A percentile compares a stretch with the other conserved stretches of the same genome.
phyloP scores from a whole-genome alignment of 108 stramenopile genomes.

The Nannochloropsis granulata region DNA sequence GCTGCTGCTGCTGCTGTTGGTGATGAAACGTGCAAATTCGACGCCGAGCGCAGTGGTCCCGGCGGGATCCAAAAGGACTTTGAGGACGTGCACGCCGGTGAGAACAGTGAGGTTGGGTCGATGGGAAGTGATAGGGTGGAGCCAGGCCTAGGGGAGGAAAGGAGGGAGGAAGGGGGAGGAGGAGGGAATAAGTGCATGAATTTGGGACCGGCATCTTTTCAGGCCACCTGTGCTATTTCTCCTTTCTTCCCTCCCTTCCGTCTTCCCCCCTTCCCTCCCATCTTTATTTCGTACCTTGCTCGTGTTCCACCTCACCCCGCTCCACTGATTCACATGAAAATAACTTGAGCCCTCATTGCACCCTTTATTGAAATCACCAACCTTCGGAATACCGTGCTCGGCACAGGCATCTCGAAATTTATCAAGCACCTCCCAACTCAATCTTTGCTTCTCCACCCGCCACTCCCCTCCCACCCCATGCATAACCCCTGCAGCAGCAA shows the following conservation, averaged over 20 bases:
- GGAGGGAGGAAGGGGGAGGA: neutral
- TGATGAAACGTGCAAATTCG: neutral
- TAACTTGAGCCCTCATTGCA: neutral
- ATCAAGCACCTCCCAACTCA: neutral
- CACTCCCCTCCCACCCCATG: neutral
- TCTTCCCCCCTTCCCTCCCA: too few species aligned
- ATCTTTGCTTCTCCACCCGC: neutral
- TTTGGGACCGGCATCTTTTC: too few species aligned
- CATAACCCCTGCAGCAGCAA: neutral
- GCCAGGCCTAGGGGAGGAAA: neutral
- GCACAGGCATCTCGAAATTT: slow-evolving; percentile 8
- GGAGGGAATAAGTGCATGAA: too few species aligned
- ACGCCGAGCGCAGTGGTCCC: neutral
- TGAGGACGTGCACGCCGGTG: neutral
- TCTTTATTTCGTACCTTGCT: neutral
- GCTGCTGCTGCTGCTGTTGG: too few species aligned
- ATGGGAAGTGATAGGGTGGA: neutral
- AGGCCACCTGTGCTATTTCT: too few species aligned
- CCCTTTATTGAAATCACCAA: slow-evolving; percentile 21
- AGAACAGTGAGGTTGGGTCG: neutral
- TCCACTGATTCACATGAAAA: neutral
- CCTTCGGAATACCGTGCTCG: neutral
- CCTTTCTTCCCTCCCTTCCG: too few species aligned
- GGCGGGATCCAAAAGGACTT: neutral
- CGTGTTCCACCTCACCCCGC: neutral